Percentiles rank a stretch among this genome's conserved stretches.
Conservation (phyloP, 768 basidiomycete species). For the Tylopilus intermedius region DNA sequence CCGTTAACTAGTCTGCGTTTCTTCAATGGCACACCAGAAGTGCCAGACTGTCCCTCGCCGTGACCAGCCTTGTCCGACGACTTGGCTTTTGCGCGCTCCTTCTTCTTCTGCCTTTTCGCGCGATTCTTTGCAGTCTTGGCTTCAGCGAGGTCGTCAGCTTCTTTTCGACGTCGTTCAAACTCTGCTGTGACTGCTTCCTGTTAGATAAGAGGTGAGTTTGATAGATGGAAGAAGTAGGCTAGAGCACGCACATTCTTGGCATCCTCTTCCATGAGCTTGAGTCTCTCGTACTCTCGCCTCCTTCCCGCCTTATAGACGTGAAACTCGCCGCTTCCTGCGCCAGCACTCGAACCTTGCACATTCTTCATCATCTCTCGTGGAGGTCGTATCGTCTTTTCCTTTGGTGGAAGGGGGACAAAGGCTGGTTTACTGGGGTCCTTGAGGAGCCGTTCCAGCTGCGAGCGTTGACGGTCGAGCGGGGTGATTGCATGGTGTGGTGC, state of each 20-base stretch:
- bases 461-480: conserved; percentile 48
- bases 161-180: conserved; percentile 70
- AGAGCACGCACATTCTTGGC: conserved; percentile 56
- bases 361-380: conserved; percentile 99
- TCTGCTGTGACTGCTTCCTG: conserved; percentile 70
- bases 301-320: conserved; percentile 97
- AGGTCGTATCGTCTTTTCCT: conserved; percentile 76
- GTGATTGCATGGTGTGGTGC: conserved; percentile 43
- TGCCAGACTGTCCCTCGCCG: conserved; percentile 21
- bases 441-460: conserved; percentile 81
- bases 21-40: conserved; percentile 52
- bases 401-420: conserved; percentile 71
- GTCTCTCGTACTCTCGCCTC: conserved; percentile 89
- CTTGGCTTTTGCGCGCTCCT: conserved; percentile 58
- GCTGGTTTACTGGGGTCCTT: conserved; percentile 85
- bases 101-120: conserved; percentile 90
- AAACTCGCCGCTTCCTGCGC: conserved; percentile 95
- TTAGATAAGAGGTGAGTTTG: conserved; percentile 1
- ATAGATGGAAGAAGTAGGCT: neutral
- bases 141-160: conserved; percentile 66
- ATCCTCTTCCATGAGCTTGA: conserved; percentile 86
- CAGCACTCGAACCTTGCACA: conserved; percentile 95
- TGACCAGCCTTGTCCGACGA: conserved; percentile 24
- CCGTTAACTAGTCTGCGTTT: conserved; percentile 80
- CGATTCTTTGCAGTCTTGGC: conserved; percentile 95